These are phyloP conservation scores for Debaryomyces subglobosus DNA, from an alignment of 1,139 yeast species.

Conservation along the genomic window DNA sequence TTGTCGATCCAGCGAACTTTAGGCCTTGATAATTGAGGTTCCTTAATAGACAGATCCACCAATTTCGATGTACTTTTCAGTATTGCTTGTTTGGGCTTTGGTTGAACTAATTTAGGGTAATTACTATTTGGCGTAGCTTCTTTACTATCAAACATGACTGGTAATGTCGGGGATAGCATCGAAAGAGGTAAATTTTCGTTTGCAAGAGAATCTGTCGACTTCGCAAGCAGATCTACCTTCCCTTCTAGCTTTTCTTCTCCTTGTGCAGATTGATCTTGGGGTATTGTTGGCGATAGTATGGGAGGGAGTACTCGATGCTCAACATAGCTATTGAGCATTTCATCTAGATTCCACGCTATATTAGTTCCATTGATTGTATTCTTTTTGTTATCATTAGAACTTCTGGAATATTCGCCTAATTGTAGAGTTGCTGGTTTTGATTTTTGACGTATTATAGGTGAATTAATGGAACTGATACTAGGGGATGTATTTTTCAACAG, in stretches of 20 bases:
- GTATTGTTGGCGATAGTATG: conserved; percentile 46
- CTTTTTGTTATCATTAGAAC: not conserved
- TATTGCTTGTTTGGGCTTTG: conserved; percentile 7
- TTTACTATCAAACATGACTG: conserved; percentile 25
- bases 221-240: not conserved
- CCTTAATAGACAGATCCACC: not conserved
- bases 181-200: conserved; percentile 25
- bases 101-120: conserved; percentile 14
- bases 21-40: not conserved
- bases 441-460: conserved; percentile 14
- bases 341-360: conserved; percentile 46
- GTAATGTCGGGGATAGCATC: conserved; percentile 41
- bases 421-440: conserved; percentile 22
- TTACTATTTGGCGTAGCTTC: not conserved
- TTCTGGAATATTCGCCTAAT: conserved; percentile 12
- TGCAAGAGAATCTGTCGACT: not conserved
- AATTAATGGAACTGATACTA: conserved; percentile 11
- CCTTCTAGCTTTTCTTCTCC: not conserved
- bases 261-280: conserved; percentile 20
- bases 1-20: conserved; percentile 39
- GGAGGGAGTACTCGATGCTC: conserved; percentile 43
- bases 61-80: not conserved
- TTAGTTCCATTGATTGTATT: not conserved
- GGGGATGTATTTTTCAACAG: conserved; percentile 9
- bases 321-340: conserved; percentile 38